Base-by-base conservation (phyloP, 2,329 filamentous ascomycete genomes). In the Exophiala sp. region DNA sequence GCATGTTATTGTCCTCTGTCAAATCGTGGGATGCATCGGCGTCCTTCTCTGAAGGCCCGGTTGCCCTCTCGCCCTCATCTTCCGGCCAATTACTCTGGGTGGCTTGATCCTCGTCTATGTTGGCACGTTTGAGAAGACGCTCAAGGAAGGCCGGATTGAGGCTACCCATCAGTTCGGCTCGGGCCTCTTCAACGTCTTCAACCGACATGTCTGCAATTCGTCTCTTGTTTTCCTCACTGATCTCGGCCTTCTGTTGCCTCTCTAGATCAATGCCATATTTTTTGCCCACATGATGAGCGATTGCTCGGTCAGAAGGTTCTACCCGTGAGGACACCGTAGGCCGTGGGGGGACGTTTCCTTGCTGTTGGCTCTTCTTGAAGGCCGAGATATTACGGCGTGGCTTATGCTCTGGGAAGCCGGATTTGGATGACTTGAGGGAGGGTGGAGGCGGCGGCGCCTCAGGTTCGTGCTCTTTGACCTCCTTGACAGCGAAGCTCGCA, bases 321-420 rank as follows among this genome's bases (percentile, higher is more conserved):
- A 57, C 50, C 32, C 58, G 16, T 52, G 57, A 22, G 56, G 22
- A 53, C 22, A 37, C 47, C 18, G 49, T 46, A 16, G 48, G 59
- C 43, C 50, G 48, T 39, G 52, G 40, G 1, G 53, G 22, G 9
- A 14, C 6, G 16, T 27, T 55, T 30, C 48, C 48, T 22, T 53
- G 39, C 40, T 66, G 65, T 53, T 79, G 75, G 63, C 82, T 79
- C 62, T 87, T 82, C 65, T 88, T 95, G 72, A 95, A 95, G 1
- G 85, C 79, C 1, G 89, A 95, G 6, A 79, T 69, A 50, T 79
- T 78, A 48, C 74, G 76, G 58, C 90, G 82, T 65, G 86, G 88
- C 67, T 86, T 93, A 66, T 89, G 90, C 51, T 83, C 81, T n/a
- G 93, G 93, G 60, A 97, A 97, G 1, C 93, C 93, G 10, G 79